Evolutionary conservation across 306 rosid genomes (phyloP), one percentile per base, ranked within the genome.

Genomic region (Malus domestica): DNA sequence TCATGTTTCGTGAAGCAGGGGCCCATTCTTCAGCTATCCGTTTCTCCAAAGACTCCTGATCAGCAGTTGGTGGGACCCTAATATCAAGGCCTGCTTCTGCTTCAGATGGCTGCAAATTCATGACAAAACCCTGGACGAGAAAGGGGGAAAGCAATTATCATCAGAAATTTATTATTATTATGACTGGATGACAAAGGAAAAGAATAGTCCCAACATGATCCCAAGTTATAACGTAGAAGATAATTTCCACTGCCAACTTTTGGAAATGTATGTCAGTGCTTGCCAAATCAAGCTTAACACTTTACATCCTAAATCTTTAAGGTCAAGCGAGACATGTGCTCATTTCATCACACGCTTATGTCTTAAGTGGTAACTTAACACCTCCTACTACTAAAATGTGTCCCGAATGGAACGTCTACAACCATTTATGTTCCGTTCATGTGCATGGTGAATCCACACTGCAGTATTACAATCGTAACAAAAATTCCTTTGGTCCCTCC

Each of bases 71-170:
- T 46, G 99, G 97, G 77, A 95, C 80, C 82, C 99, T 85, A 70
- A 95, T 70, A 73, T 92, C 99, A 78, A 95, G 88, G 74, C 99
- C 99, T 71, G 97, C 99, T 85, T 95, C 97, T 4, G 97, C 99
- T 88, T 92, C 98, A 59, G 98, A 95, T 45, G 98, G 98, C 87
- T 95, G 98, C 85, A 95, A 70, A 83, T 95, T 95, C 98, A 95
- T 95, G 68, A 95, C 97, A 86, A 90, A 95, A 71, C 97, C 98
- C 98, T 95, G 92, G 70, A 38, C 35, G 80, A 78, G 62, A 73
- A 60, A 59, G 69, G 30, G 70, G 70, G 29, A 70, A 62, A 78
- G 33, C 55, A 74, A 25, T 40, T 25, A 33, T 70, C 78, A 65
- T 61, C 29, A 40, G 18, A 65, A 10, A 69, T 52, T 18, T 16